Base-by-base conservation (phyloP, 176 grass and related monocot genomes). In the Musa acuminata region DNA sequence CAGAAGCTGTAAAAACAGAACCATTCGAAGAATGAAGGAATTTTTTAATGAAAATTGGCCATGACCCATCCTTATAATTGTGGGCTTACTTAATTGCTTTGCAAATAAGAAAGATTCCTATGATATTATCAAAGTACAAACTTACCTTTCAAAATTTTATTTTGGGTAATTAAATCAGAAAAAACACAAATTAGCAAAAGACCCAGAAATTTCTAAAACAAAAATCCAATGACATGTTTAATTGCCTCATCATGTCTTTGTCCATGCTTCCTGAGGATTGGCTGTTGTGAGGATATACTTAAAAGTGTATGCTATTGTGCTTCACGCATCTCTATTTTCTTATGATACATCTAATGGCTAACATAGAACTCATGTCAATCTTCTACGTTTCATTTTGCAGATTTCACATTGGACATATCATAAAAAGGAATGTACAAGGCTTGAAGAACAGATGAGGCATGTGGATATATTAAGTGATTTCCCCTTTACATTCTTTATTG, bases 341-440 rank as follows among this genome's bases (percentile, higher is more conserved):
- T 35, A 43, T 43, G 12, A 9, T 49, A 49, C 8, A 49, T 29
- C 5, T 69, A 6, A 2, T 49, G 35, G 4, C 21, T 49, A 69
- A 27, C 11, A n/a, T n/a, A 69, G 35, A 50, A 69, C 8, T 13
- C 4, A n/a, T 49, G 14, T 69, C 29, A 69, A 49, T 49, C n/a
- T n/a, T 50, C 4, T 35, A 13, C 29, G 11, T 49, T 72, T 72
- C 76, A 55, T 20, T 64, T 88, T 85, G 53, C 76, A 98, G 95
- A 79, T 58, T 62, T 53, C 81, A 50, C 95, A 98, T 85, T 93
- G 95, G 95, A 81, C 64, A 54, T 49, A 85, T 69, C 90, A 98
- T 73, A 90, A 89, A 87, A 88, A 91, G 54, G 90, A 98, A 89
- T 98, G 95, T 74, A 29, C 77, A 85, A 93, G 90, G 54, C 79